A percentile compares a stretch with the other conserved stretches of the same genome.
Evolutionary conservation across 768 basidiomycete genomes (phyloP).

Genomic region (Candolleomyces efflorescens): DNA sequence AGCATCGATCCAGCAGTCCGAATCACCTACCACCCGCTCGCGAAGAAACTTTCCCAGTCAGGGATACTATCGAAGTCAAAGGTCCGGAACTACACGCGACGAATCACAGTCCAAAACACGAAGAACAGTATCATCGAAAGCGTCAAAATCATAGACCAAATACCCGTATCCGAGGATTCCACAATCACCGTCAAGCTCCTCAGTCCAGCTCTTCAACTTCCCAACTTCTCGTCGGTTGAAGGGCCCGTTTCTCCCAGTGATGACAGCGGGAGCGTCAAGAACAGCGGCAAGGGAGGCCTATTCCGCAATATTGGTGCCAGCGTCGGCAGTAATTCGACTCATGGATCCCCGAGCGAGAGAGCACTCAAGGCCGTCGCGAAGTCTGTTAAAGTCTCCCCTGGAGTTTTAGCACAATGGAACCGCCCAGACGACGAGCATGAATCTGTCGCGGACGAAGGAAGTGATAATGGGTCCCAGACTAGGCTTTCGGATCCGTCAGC

Average conservation of each 20-base stretch:
- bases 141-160: constrained; percentile 35
- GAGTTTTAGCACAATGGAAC: constrained; percentile 35
- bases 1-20: constrained; percentile 39
- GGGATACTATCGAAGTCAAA: constrained; percentile 31
- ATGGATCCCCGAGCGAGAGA: no score
- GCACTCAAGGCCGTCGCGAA: neutral
- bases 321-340: no score
- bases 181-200: constrained; percentile 39
- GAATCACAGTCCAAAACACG: constrained; percentile 36
- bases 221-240: neutral
- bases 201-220: constrained; percentile 20
- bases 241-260: no score
- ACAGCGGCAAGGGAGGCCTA: no score
- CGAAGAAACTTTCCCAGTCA: constrained; percentile 26
- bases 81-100: constrained; percentile 28
- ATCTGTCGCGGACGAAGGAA: no score
- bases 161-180: constrained; percentile 34
- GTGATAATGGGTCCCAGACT: no score
- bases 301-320: no score
- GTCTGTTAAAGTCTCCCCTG: constrained; percentile 19
- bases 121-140: constrained; percentile 25
- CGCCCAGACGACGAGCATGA: constrained; percentile 21
- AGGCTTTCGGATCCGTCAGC: no score
- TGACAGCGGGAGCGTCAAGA: no score
- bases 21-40: constrained; percentile 35